A percentile compares a stretch with the other conserved stretches of the same genome.
Conservation (phyloP, 148 eudicot species). For the Chenopodium formosanum region DNA sequence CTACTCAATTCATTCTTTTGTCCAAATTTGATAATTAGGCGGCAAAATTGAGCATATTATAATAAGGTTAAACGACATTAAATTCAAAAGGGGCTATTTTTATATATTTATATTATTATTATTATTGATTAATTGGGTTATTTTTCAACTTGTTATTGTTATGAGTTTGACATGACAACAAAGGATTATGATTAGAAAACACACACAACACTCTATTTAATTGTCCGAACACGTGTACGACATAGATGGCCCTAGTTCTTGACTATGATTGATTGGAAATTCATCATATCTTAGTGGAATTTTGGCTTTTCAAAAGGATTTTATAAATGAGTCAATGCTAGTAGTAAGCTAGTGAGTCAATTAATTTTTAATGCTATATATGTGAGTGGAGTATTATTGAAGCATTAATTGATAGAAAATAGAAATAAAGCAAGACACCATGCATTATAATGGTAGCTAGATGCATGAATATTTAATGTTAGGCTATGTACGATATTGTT, state of each 20-base stretch:
- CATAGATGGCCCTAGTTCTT: conserved; percentile 23
- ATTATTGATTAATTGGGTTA: background rate
- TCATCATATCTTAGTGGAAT: conserved; percentile 5
- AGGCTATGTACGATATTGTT: too few relatives aligned
- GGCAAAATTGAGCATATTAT: conserved; percentile 6
- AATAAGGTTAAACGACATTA: conserved; percentile 23
- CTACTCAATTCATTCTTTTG: conserved; percentile 9
- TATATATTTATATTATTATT: too few relatives aligned
- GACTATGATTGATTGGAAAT: conserved; percentile 18
- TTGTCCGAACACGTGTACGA: conserved; percentile 33
- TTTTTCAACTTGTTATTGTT: background rate
- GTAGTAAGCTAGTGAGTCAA: background rate
- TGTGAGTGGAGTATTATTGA: background rate
- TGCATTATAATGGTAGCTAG: background rate
- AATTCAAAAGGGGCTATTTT: conserved; percentile 20
- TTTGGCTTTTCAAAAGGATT: background rate
- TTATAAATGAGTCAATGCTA: background rate
- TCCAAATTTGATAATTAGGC: conserved; percentile 25
- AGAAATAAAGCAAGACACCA: background rate
- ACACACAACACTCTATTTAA: conserved; percentile 8
- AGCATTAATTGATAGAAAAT: background rate
- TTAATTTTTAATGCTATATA: background rate
- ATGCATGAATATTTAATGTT: too few relatives aligned
- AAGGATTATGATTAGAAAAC: conserved; percentile 3
- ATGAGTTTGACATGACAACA: conserved; percentile 21